Base-by-base conservation (phyloP, 2,329 filamentous ascomycete genomes). In the Lasiodiplodia sp. region DNA sequence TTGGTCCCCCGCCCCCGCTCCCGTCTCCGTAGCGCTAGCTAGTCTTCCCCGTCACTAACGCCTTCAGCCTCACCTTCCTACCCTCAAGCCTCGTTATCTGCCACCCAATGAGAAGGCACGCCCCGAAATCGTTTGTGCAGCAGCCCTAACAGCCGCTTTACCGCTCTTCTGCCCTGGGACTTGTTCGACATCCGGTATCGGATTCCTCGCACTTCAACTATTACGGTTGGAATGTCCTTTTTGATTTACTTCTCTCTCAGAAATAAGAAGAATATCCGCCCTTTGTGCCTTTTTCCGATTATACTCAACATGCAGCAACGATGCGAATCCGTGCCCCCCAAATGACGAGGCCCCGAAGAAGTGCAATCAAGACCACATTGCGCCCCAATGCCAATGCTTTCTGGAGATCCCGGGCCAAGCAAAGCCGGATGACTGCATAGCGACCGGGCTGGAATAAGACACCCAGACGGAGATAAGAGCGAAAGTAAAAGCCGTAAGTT, bases 301-400 rank as follows among this genome's bases (percentile, higher is more conserved):
- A 49, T 18, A 49, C 51, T 53, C 51, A 53, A 53, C 51, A 53
- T 23, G 21, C 51, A 53, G 51, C 21, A 23, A 53, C 25, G 51
- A 53, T 23, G 21, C 23, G 5, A 23, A 53, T 53, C 3, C 51
- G 51, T 23, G 14, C 51, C 14, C 12, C 21, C 51, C 23, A 53
- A 53, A 21, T 18, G 31, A 38, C 31, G 3, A 37, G 21, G n/a
- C 38, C 21, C 34, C n/a, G 14, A n/a, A 31, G 31, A 18, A 34
- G 16, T 55, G n/a, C 44, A 21, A 60, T 25, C 23, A 63, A 40
- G 28, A 63, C n/a, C 18, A 34, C 8, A 34, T 34, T 34, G n/a
- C 49, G 62, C 31, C 16, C 49, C 6, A n/a, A 52, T 55, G 47
- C 47, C n/a, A 52, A 53, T 62, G 31, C 23, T 47, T 58, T 34